Conservation (phyloP, 148 eudicot species). For the Arctostaphylos glauca region DNA sequence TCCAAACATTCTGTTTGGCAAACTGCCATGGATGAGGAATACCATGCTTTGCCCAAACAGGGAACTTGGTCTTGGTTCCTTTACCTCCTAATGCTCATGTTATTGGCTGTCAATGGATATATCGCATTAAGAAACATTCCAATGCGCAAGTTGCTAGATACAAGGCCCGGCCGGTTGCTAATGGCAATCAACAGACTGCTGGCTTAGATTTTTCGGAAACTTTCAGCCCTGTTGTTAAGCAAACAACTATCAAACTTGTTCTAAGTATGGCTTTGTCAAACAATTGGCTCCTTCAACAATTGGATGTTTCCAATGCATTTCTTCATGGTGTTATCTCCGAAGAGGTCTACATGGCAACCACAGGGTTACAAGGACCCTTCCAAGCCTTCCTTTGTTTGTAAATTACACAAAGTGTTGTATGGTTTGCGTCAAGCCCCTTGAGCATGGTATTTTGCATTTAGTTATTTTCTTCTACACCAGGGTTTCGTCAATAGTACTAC, state of each 20-base stretch:
- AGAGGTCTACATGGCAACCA: neutral
- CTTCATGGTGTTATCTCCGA: neutral
- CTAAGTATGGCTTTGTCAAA: neutral
- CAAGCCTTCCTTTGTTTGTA: neutral
- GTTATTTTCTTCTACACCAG: neutral
- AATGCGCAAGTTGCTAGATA: neutral
- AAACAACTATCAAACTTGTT: neutral
- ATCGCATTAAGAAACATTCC: no score
- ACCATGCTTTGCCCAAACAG: neutral
- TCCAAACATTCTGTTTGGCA: neutral
- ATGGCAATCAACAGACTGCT: neutral
- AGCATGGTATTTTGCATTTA: no score
- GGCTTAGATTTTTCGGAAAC: conserved; percentile 2
- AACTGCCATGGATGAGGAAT: neutral
- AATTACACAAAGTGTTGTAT: neutral
- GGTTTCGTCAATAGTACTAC: neutral
- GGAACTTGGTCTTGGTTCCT: neutral
- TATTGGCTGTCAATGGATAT: neutral
- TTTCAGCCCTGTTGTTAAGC: neutral
- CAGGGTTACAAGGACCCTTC: neutral
- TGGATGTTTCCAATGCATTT: conserved; percentile 6
- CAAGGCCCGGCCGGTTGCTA: conserved; percentile 6
- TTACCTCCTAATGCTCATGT: neutral
- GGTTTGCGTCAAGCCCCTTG: conserved; percentile 1
- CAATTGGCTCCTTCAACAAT: neutral